Conservation (phyloP, 2,329 filamentous ascomycete species). For the Talaromyces albobiverticillius region DNA sequence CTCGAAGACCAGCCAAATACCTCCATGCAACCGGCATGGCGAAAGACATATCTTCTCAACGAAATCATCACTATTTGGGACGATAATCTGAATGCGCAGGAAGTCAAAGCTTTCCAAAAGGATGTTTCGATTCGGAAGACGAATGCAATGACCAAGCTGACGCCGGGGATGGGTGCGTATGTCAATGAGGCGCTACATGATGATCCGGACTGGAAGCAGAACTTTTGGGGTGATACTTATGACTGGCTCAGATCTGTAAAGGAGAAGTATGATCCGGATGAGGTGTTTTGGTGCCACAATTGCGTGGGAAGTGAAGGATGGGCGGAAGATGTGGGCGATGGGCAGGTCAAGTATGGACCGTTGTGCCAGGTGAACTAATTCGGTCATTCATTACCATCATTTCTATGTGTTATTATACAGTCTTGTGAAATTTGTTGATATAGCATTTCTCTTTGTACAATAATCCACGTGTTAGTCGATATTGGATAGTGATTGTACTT, state of each 20-base stretch:
- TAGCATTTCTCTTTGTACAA: too few species aligned
- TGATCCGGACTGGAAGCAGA: constrained; percentile 39
- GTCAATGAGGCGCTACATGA: constrained; percentile 43
- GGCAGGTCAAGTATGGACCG: background rate
- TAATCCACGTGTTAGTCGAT: too few species aligned
- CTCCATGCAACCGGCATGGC: constrained; percentile 40
- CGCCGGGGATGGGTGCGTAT: constrained; percentile 40
- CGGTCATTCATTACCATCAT: background rate
- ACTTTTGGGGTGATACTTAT: constrained; percentile 45
- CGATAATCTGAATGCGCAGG: constrained; percentile 36
- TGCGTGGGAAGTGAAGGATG: constrained; percentile 40
- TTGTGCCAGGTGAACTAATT: background rate
- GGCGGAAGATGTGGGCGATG: constrained; percentile 12
- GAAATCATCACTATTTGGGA: constrained; percentile 33
- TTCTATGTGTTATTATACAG: background rate
- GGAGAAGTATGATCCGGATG: constrained; percentile 40
- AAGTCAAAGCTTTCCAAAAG: constrained; percentile 31
- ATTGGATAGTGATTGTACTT: too few species aligned
- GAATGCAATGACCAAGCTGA: constrained; percentile 37
- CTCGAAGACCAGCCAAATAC: constrained; percentile 24
- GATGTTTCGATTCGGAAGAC: constrained; percentile 39
- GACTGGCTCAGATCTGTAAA: constrained; percentile 35
- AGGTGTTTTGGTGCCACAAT: constrained; percentile 39
- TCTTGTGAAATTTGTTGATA: background rate
- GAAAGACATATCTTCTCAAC: constrained; percentile 29